A percentile compares a stretch with the other conserved stretches of the same genome.
Conservation (phyloP, 1,284 basidiomycete species). For the Schizophyllum commune region DNA sequence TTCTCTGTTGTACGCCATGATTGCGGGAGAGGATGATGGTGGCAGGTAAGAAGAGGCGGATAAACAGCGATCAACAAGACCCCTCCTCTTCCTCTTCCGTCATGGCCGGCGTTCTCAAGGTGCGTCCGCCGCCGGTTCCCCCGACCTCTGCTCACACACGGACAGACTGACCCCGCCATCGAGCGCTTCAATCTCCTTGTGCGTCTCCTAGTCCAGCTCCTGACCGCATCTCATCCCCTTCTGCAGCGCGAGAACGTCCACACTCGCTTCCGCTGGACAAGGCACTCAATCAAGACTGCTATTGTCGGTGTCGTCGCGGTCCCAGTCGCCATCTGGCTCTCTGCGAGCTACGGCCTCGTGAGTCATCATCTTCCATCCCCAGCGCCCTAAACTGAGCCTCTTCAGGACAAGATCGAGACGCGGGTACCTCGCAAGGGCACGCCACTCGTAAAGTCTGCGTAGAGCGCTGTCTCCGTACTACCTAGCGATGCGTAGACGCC, state of each 20-base stretch:
- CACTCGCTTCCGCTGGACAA: conserved; percentile 72
- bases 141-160: conserved; percentile 5
- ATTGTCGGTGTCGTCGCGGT: background rate
- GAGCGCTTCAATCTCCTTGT: conserved; percentile 79
- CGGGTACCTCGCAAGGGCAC: background rate
- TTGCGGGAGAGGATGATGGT: conserved; percentile 18
- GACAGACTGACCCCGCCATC: conserved; percentile 58
- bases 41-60: conserved; percentile 20
- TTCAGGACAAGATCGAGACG: background rate
- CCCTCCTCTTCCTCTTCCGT: conserved; percentile 15
- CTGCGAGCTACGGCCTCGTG: background rate
- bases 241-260: conserved; percentile 73
- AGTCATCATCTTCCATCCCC: background rate
- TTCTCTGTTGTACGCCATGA: conserved; percentile 72
- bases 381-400: background rate
- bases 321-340: background rate
- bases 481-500: background rate
- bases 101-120: conserved; percentile 16
- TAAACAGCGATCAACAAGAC: conserved; percentile 32
- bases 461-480: background rate
- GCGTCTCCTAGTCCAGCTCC: conserved; percentile 14
- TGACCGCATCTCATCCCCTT: conserved; percentile 8
- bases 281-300: background rate
- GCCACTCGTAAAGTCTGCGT: background rate
- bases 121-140: conserved; percentile 4